Evolutionary conservation across 148 eudicot genomes (phyloP).

Genomic region (Selenicereus undatus): DNA sequence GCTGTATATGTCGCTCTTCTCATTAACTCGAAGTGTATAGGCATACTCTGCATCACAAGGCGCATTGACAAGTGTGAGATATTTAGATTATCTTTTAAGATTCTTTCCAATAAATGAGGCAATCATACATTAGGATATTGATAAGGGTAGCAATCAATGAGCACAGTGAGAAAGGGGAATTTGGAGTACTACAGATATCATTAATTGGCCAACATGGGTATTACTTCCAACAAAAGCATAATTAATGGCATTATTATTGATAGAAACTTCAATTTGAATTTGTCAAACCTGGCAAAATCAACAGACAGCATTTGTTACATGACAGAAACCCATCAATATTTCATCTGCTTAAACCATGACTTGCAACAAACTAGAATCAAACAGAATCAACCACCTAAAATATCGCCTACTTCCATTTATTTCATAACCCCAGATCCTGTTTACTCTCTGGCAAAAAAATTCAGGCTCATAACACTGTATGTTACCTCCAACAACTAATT

Average conservation of each 20-base stretch:
- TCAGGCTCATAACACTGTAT: not conserved
- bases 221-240: constrained; percentile 18
- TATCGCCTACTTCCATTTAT: not conserved
- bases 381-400: constrained; percentile 4
- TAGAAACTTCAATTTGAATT: constrained; percentile 26
- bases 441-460: not conserved
- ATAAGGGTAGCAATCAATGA: constrained; percentile 17
- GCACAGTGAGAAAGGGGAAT: constrained; percentile 2
- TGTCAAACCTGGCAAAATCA: constrained; percentile 29
- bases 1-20: constrained; percentile 94
- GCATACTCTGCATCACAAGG: constrained; percentile 69
- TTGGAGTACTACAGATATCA: not conserved
- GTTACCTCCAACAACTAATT: not conserved
- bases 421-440: not conserved
- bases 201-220: constrained; percentile 26
- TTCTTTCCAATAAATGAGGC: not conserved
- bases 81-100: not conserved
- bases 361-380: constrained; percentile 15
- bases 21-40: constrained; percentile 90
- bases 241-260: constrained; percentile 15
- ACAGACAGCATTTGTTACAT: constrained; percentile 19
- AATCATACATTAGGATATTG: not conserved
- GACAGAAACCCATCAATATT: constrained; percentile 21
- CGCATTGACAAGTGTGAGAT: not conserved
- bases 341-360: constrained; percentile 19